A percentile compares a stretch with the other conserved stretches of the same genome.
phyloP scores from a whole-genome alignment of 371 early-diverging fungal genomes.

The Mortierella sp. region DNA sequence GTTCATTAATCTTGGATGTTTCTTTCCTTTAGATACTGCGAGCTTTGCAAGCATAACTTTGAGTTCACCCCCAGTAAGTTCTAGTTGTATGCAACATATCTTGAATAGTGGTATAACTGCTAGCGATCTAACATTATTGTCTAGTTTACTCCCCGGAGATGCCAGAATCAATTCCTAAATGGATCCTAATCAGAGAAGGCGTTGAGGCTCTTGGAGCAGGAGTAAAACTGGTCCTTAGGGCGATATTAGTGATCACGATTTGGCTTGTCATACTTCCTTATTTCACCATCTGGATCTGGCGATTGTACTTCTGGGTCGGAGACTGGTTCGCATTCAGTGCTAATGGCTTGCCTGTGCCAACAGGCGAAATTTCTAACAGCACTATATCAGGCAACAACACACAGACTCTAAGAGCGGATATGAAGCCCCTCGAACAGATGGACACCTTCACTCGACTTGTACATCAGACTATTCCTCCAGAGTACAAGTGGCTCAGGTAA shows the following conservation, averaged over 20 bases:
- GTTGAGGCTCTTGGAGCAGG: slow-evolving; percentile 57
- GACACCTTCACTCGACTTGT: slow-evolving; percentile 29
- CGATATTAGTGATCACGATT: slow-evolving; percentile 72
- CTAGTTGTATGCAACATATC: slow-evolving; percentile 33
- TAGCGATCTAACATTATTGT: slow-evolving; percentile 48
- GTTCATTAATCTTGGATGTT: slow-evolving; percentile 25
- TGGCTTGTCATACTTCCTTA: slow-evolving; percentile 92
- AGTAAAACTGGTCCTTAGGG: slow-evolving; percentile 43
- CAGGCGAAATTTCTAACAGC: slow-evolving; percentile 11
- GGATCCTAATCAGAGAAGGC: slow-evolving; percentile 64
- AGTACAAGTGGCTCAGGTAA: slow-evolving; percentile 47
- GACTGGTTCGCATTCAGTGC: slow-evolving; percentile 62
- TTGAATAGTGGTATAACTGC: neutral
- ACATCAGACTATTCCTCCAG: slow-evolving; percentile 32
- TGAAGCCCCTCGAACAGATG: slow-evolving; percentile 11
- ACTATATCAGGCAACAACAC: slow-evolving; percentile 11
- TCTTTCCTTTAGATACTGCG: slow-evolving; percentile 85
- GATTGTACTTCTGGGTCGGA: slow-evolving; percentile 84
- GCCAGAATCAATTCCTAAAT: slow-evolving; percentile 75
- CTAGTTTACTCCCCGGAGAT: slow-evolving; percentile 79
- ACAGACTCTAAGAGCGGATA: slow-evolving; percentile 1
- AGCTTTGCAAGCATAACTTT: slow-evolving; percentile 90
- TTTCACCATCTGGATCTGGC: slow-evolving; percentile 85
- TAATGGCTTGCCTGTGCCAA: slow-evolving; percentile 44
- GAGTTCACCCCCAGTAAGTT: slow-evolving; percentile 86